Percentiles rank a stretch among this genome's conserved stretches.
Conservation (phyloP, 1,284 basidiomycete genomes). For the Phlebopus sp. region DNA sequence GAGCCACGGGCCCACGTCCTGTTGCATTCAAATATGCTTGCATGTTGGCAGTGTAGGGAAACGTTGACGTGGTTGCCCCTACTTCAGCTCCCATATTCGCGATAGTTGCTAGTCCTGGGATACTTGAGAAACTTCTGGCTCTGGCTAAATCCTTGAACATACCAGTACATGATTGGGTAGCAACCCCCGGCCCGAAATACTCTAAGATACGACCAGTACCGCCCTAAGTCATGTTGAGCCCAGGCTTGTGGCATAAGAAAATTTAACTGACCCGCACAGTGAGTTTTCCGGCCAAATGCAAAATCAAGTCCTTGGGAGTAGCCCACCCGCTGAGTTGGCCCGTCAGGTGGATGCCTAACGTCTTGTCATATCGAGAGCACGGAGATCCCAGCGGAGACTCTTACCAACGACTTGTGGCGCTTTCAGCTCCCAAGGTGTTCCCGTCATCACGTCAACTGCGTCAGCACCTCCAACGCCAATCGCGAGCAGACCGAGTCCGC, state of each 20-base stretch:
- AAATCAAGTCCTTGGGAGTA: constrained; percentile 95
- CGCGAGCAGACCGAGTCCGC: constrained; percentile 95
- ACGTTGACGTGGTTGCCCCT: constrained; percentile 96
- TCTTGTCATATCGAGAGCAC: constrained; percentile 1
- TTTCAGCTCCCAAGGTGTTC: constrained; percentile 98
- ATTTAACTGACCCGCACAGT: constrained; percentile 76
- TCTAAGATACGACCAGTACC: constrained; percentile 97
- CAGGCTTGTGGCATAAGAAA: not conserved
- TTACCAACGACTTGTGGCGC: constrained; percentile 86
- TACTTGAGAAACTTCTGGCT: not conserved
- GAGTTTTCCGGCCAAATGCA: constrained; percentile 91
- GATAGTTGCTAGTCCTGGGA: constrained; percentile 82
- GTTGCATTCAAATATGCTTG: constrained; percentile 88
- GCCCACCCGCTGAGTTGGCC: constrained; percentile 91
- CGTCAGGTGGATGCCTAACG: constrained; percentile 74
- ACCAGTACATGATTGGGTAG: constrained; percentile 91
- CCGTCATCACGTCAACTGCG: constrained; percentile 98
- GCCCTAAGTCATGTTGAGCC: constrained; percentile 49
- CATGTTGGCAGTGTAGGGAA: constrained; percentile 94
- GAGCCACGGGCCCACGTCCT: constrained; percentile 83
- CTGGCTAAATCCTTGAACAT: constrained; percentile 12
- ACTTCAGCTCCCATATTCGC: constrained; percentile 99
- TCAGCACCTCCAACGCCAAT: constrained; percentile 99
- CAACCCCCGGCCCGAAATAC: constrained; percentile 96
- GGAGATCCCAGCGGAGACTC: constrained; percentile 16